phyloP scores from a whole-genome alignment of 257 asterid species.

The Rhazya stricta region DNA sequence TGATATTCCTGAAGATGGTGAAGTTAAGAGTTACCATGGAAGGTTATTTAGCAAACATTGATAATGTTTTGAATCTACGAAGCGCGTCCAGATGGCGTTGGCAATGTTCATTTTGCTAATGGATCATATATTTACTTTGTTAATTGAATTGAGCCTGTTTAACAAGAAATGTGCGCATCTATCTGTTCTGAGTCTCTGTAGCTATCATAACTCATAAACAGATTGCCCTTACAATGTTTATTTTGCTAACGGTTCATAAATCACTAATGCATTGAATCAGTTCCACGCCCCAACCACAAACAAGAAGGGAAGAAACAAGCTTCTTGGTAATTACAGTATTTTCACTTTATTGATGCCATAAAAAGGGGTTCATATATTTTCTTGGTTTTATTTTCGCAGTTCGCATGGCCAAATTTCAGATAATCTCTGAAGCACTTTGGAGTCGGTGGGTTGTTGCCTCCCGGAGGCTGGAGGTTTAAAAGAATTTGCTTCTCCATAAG shows the following conservation, averaged over 20 bases:
- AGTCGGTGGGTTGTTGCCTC: too few relatives aligned
- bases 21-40: not conserved
- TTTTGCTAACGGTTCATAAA: too few relatives aligned
- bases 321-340: too few relatives aligned
- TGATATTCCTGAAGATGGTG: constrained; percentile 11
- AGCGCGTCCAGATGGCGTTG: not conserved
- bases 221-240: too few relatives aligned
- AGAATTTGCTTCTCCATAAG: too few relatives aligned
- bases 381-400: too few relatives aligned
- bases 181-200: not conserved
- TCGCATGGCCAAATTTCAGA: too few relatives aligned
- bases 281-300: not conserved
- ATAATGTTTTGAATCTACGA: too few relatives aligned
- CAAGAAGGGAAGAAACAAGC: not conserved
- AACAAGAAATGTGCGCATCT: not conserved
- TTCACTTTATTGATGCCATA: not conserved
- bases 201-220: not conserved
- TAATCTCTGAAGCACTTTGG: too few relatives aligned
- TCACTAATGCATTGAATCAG: not conserved
- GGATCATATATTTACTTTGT: not conserved
- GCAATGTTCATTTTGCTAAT: not conserved
- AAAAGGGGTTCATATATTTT: too few relatives aligned
- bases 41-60: not conserved
- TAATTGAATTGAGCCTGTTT: not conserved
- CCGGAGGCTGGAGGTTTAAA: too few relatives aligned